A percentile compares a stretch with the other conserved stretches of the same genome.
phyloP scores from a whole-genome alignment of 2,329 filamentous ascomycete species.

The Aureobasidium musti region DNA sequence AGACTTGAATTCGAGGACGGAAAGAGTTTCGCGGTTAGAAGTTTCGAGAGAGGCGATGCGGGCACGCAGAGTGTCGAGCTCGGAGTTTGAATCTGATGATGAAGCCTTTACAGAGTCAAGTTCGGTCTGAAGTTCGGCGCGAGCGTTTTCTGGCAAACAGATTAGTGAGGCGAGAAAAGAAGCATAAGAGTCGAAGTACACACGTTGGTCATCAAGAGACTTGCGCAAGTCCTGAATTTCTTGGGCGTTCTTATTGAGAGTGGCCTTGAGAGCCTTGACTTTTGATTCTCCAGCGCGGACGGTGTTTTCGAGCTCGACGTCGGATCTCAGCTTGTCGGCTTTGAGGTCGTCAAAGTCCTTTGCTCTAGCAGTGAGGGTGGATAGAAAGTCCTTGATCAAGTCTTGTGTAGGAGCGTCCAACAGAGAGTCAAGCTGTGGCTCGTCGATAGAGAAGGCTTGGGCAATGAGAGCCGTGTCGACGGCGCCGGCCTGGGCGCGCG shows the following conservation, averaged over 20 bases:
- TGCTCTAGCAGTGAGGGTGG: conserved; percentile 73
- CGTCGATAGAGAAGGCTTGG: conserved; percentile 68
- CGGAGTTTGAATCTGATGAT: conserved; percentile 69
- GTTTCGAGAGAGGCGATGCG: conserved; percentile 86
- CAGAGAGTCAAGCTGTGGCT: conserved; percentile 62
- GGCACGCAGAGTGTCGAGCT: conserved; percentile 73
- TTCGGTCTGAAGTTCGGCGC: conserved; percentile 76
- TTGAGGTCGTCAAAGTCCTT: conserved; percentile 79
- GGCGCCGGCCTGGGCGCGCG: conserved; percentile 48
- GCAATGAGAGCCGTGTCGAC: conserved; percentile 74
- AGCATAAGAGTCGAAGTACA: not conserved
- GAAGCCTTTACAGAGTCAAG: conserved; percentile 75
- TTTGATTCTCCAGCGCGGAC: conserved; percentile 81
- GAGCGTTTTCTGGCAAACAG: conserved; percentile 61
- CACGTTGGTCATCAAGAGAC: conserved; percentile 82
- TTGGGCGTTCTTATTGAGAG: conserved; percentile 78
- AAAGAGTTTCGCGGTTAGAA: conserved; percentile 86
- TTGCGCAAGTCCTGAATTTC: conserved; percentile 79
- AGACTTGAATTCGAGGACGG: conserved; percentile 86
- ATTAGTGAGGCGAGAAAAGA: conserved; percentile 29
- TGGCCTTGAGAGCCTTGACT: conserved; percentile 76
- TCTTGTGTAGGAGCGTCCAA: conserved; percentile 72
- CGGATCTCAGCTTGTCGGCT: conserved; percentile 82
- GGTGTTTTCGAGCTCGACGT: conserved; percentile 91
- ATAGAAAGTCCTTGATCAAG: conserved; percentile 72